Base-by-base conservation (phyloP, 768 basidiomycete species). In the Chalciporus sphaerocephalus region DNA sequence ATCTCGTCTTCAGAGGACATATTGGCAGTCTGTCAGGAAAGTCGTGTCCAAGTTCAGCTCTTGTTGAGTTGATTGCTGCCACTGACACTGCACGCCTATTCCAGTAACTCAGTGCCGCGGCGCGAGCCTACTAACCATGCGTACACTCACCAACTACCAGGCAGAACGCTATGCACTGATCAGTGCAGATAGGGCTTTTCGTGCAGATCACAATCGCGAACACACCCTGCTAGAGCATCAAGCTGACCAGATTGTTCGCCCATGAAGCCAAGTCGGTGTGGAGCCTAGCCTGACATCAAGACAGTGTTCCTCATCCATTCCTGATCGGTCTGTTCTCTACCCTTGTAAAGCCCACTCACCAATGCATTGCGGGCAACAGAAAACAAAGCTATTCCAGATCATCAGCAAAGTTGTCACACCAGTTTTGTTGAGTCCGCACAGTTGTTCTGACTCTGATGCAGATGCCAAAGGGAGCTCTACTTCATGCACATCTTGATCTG, bases 381-480 rank as follows among this genome's bases (percentile, higher is more conserved):
- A 74, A 53, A 87, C 86, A 0, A 69, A 69, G 47, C 59, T 89
- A 22, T 88, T 85, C 53, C 55, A 76, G 30, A 71, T 87, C 22
- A 55, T 89, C 45, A 73, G 68, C 55, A 82, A 81, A 75, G 85
- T 76, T 17, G 23, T 36, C 38, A 40, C 4, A 7, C 8, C 15
- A 33, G 16, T 40, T 24, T 42, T 13, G 2, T 22, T 34, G 18
- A 13, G 17, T 18, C 5, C 17, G 4, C 27, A 37, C 38, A 6
- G 11, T n/a, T 8, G 18, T 17, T 24, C 50, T 48, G 18, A 48
- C 11, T 16, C 11, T 18, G 17, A 32, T 36, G 18, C 46, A 85
- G 83, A 87, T 90, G 84, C 87, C 87, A 2, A 90, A 89, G 64
- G 88, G 87, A 32, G 85, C 75, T 1, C 70, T 90, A 4, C 68